Base-by-base conservation (phyloP, 2,329 filamentous ascomycete genomes). In the Penicillium paneum region DNA sequence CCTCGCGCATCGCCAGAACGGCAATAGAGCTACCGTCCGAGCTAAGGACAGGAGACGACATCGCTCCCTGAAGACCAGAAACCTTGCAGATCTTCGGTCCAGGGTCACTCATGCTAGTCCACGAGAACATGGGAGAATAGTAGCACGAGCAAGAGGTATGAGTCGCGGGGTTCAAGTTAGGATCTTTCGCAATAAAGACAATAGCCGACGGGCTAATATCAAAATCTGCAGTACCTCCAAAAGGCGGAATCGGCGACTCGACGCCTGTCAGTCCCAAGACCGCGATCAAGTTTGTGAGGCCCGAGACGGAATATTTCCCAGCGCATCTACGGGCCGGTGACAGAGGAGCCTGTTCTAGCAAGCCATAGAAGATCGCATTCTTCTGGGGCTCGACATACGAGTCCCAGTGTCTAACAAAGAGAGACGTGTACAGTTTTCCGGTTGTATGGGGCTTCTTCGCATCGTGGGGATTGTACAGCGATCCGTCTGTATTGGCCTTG, bases 371-470 rank as follows among this genome's bases (percentile, higher is more conserved):
- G 41, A 82, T 76, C 0, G 78, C 65, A 57, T 79, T 79, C 49
- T 72, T 75, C 63, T 81, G 73, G n/a, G 76, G 74, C 21, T 74
- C 73, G 13, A 79, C 66, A 59, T 78, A 82, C 6, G 73, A 67
- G 59, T 82, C 80, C 80, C 80, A 82, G 59, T 81, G 79, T 34
- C 80, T 71, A 12, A 82, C 79, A 61, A 78, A 81, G 17, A 81
- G 70, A 8, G 74, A 77, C 19, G 78, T 78, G 61, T 81, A 82
- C 4, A 82, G 61, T 44, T 68, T 74, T 2, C 77, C 80, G 2
- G 75, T 77, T 15, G 73, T 78, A 21, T 68, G 58, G 1, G 78
- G 72, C 58, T 78, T 78, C 36, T 74, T 73, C 5, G 73, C 76
- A 55, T 78, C 77, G 46, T 81, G 75, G 4, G 78, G 73, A 40